Base-by-base conservation (phyloP, 78 protist species). In the Dictyostelium purpureum region DNA sequence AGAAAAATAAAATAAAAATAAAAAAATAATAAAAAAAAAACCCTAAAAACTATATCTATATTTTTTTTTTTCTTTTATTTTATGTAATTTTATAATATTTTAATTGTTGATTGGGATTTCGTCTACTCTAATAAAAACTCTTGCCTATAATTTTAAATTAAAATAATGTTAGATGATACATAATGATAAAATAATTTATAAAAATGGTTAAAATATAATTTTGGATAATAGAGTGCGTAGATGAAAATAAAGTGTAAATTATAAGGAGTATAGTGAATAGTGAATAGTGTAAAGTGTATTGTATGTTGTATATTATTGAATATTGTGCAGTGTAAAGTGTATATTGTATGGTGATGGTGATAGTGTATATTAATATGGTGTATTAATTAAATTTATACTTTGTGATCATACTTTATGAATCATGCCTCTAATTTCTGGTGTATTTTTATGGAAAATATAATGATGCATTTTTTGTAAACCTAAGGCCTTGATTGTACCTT, bases 391-490 rank as follows among this genome's bases (percentile, higher is more conserved):
- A 49, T 49, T 7, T 49, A 49, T 49, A 14, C 54, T 7, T 49
- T 49, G 7, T 42, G 5, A 69, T 26, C 6, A 28, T 85, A 85
- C 91, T 73, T 59, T 85, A 33, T 85, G 79, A 28, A 85, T 85
- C 91, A 85, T 85, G 52, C 91, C 91, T 85, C 91, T 85, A 43
- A 85, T 59, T 73, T 71, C 75, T 57, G 91, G 91, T 42, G 79
- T 85, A 61, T 85, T 85, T 77, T 85, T 85, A 37, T 85, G 91
- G 21, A 24, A 71, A 24, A 66, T 73, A 2, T 59, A 85, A 71
- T 61, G 77, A 49, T 51, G 49, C 18, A 70, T 71, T 77, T 85
- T 85, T 21, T 33, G 37, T 43, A 85, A 45, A 35, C 91, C 91
- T 14, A 85, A 51, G 12, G 91, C 91, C 21, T 76, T 65, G 9